phyloP scores from a whole-genome alignment of 495 filamentous ascomycete genomes.

The Ramalina intermedia region DNA sequence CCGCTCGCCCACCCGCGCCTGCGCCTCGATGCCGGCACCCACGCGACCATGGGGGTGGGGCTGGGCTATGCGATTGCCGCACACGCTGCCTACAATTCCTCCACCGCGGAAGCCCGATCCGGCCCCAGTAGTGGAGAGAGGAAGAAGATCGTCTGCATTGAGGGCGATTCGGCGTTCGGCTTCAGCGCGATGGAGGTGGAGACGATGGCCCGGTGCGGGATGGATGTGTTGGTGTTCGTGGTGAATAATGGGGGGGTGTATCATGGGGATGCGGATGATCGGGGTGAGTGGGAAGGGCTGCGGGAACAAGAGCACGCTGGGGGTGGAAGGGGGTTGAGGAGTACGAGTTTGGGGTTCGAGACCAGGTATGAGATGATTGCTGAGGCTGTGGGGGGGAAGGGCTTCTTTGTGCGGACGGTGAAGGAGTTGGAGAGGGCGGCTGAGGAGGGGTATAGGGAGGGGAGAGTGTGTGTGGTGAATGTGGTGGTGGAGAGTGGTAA shows the following conservation, averaged over 20 bases:
- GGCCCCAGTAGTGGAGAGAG: neutral
- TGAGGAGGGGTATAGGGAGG: constrained; percentile 34
- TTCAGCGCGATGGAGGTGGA: constrained; percentile 51
- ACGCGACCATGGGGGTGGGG: constrained; percentile 57
- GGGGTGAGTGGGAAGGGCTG: constrained; percentile 25
- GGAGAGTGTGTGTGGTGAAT: constrained; percentile 38
- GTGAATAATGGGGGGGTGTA: constrained; percentile 55
- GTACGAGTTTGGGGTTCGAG: constrained; percentile 43
- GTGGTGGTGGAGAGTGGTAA: constrained; percentile 43
- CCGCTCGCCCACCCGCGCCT: constrained; percentile 42
- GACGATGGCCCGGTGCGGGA: constrained; percentile 47
- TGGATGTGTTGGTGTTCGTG: constrained; percentile 48
- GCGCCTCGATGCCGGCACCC: constrained; percentile 48
- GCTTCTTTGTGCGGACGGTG: constrained; percentile 37
- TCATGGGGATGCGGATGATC: constrained; percentile 35
- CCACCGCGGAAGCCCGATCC: constrained; percentile 14
- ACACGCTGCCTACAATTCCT: constrained; percentile 42
- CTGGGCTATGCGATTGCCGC: constrained; percentile 51
- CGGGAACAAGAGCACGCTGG: constrained; percentile 27
- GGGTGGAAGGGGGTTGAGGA: constrained; percentile 30
- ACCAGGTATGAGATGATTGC: constrained; percentile 45
- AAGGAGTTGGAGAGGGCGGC: constrained; percentile 39
- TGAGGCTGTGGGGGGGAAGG: constrained; percentile 40
- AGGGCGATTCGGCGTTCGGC: constrained; percentile 50
- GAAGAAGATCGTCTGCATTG: constrained; percentile 47